These are phyloP conservation scores for Debaryomyces coudertii DNA, from an alignment of 1,139 yeast genomes.

Conservation along the genomic window DNA sequence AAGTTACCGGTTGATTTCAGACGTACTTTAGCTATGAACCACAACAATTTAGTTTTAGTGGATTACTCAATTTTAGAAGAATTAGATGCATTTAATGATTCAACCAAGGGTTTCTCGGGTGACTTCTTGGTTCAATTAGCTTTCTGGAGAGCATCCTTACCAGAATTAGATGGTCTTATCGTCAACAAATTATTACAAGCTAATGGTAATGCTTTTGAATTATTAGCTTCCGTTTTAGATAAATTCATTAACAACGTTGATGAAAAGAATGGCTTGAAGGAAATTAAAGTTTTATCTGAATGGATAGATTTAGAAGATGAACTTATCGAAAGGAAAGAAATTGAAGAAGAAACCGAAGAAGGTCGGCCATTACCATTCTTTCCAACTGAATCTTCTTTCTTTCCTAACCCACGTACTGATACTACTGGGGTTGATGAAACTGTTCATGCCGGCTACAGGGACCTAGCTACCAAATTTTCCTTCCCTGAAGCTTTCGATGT, in stretches of 20 bases:
- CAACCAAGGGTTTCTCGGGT: slow-evolving; percentile 76
- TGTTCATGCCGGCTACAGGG: slow-evolving; percentile 43
- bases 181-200: slow-evolving; percentile 82
- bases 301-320: slow-evolving; percentile 41
- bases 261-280: slow-evolving; percentile 50
- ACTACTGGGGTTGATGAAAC: slow-evolving; percentile 46
- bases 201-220: slow-evolving; percentile 79
- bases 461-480: slow-evolving; percentile 69
- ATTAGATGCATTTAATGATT: slow-evolving; percentile 47
- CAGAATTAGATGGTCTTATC: slow-evolving; percentile 64
- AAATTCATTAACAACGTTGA: slow-evolving; percentile 60
- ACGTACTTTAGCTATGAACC: slow-evolving; percentile 55
- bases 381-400: slow-evolving; percentile 62
- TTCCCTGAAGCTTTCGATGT: slow-evolving; percentile 80
- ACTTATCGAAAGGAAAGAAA: slow-evolving; percentile 20
- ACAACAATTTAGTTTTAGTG: slow-evolving; percentile 53
- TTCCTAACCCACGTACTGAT: slow-evolving; percentile 54
- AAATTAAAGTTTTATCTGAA: slow-evolving; percentile 46
- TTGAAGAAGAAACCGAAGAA: slow-evolving; percentile 26
- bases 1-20: slow-evolving; percentile 57
- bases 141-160: slow-evolving; percentile 75
- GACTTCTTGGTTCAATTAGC: slow-evolving; percentile 78
- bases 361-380: slow-evolving; percentile 48
- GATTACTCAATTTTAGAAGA: slow-evolving; percentile 66
- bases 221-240: slow-evolving; percentile 80